Evolutionary conservation across 2,329 filamentous ascomycete species (phyloP).

Genomic region (Phyllosticta capitalensis): DNA sequence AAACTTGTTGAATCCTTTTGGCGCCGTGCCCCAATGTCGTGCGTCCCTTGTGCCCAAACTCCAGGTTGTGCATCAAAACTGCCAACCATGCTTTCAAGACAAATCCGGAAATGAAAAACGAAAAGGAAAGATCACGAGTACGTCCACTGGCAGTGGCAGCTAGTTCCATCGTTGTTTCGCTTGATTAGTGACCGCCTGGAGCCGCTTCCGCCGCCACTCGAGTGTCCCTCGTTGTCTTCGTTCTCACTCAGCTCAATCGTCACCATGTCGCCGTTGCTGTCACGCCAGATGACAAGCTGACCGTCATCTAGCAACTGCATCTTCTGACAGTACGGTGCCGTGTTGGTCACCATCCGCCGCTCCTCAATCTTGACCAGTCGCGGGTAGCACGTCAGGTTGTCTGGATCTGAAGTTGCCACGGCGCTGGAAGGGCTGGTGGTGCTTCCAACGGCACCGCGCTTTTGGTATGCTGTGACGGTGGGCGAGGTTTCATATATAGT

Average conservation of each 20-base stretch:
- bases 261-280: not conserved
- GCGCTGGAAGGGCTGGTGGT: not conserved
- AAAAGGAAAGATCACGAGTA: slow-evolving; percentile 1
- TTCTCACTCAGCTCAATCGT: slow-evolving; percentile 4
- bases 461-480: slow-evolving; percentile 5
- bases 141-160: slow-evolving; percentile 11
- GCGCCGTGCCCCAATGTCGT: not conserved
- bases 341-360: slow-evolving; percentile 40
- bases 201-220: not conserved
- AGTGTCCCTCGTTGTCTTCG: not conserved
- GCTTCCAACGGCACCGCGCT: not conserved
- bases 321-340: slow-evolving; percentile 53
- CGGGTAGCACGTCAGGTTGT: slow-evolving; percentile 34
- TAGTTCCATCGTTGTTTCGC: slow-evolving; percentile 2
- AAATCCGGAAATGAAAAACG: not conserved
- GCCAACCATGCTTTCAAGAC: not conserved
- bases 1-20: not conserved
- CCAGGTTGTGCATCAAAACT: not conserved
- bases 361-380: slow-evolving; percentile 58
- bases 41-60: not conserved
- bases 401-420: not conserved
- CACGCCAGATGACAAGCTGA: slow-evolving; percentile 19
- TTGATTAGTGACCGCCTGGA: not conserved
- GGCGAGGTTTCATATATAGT: slow-evolving; percentile 13
- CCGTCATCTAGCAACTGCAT: slow-evolving; percentile 51